A percentile compares a stretch with the other conserved stretches of the same genome.
Conservation (phyloP, 352 stramenopile species). For the Phytophthora cryptogea region DNA sequence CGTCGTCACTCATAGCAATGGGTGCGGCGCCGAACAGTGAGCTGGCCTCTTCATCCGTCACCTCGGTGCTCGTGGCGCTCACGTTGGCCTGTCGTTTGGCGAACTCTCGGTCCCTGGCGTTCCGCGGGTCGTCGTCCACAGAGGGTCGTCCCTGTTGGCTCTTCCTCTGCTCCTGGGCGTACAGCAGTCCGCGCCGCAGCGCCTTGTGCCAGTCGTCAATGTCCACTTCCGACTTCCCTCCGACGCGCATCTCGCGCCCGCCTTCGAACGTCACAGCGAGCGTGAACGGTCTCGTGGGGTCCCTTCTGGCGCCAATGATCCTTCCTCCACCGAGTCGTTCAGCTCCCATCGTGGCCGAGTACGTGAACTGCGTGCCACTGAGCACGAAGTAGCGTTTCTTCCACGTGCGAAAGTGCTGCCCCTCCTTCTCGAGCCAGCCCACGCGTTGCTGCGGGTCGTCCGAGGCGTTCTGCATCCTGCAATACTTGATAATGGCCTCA, state of each 20-base stretch:
- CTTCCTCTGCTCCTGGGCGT: conserved; percentile 38
- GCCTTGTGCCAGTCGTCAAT: conserved; percentile 78
- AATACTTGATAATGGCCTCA: conserved; percentile 60
- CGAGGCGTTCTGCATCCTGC: conserved; percentile 38
- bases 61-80: conserved; percentile 17
- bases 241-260: conserved; percentile 68
- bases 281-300: conserved; percentile 64
- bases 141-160: conserved; percentile 23
- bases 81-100: conserved; percentile 34
- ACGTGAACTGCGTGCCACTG: conserved; percentile 60
- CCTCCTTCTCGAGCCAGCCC: conserved; percentile 78
- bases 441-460: conserved; percentile 35
- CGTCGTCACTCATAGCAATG: conserved; percentile 9
- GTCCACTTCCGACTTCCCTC: conserved; percentile 63
- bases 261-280: conserved; percentile 67
- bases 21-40: conserved; percentile 32
- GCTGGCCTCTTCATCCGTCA: conserved; percentile 35
- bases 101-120: conserved; percentile 33
- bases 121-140: conserved; percentile 33
- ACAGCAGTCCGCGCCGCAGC: conserved; percentile 46
- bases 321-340: conserved; percentile 52
- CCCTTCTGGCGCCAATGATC: conserved; percentile 60
- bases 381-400: conserved; percentile 82
- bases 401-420: conserved; percentile 68
- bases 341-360: conserved; percentile 57